A percentile compares a stretch with the other conserved stretches of the same genome.
phyloP scores from a whole-genome alignment of 306 rosid genomes.

The Begonia peltatifolia region DNA sequence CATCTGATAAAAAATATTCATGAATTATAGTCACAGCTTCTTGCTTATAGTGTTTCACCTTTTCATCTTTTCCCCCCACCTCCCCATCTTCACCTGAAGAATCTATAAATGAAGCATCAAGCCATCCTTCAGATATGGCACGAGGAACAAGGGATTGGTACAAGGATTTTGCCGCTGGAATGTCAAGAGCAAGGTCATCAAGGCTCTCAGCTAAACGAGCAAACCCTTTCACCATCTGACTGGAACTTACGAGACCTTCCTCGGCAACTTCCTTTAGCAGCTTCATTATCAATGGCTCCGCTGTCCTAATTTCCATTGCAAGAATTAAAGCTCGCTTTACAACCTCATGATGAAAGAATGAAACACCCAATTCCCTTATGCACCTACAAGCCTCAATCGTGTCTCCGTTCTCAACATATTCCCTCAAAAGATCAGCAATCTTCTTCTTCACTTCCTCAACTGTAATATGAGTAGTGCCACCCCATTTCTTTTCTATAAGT shows the following conservation, averaged over 20 bases:
- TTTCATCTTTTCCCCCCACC: constrained; percentile 40
- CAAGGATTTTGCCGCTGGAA: constrained; percentile 67
- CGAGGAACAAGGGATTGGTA: constrained; percentile 53
- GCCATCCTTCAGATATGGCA: constrained; percentile 91
- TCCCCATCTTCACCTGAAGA: constrained; percentile 47
- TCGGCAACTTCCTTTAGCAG: constrained; percentile 89
- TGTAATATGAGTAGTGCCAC: constrained; percentile 94
- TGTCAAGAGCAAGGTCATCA: constrained; percentile 95
- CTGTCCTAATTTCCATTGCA: constrained; percentile 68
- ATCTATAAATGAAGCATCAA: constrained; percentile 61
- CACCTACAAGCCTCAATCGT: constrained; percentile 89
- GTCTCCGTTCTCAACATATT: constrained; percentile 72
- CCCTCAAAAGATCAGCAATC: constrained; percentile 66
- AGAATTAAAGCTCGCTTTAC: constrained; percentile 83
- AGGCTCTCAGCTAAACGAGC: constrained; percentile 82
- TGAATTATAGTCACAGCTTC: constrained; percentile 82
- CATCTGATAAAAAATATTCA: constrained; percentile 88
- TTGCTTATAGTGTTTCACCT: constrained; percentile 56
- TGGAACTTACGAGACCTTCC: constrained; percentile 88
- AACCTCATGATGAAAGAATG: constrained; percentile 97
- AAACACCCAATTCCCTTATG: constrained; percentile 79
- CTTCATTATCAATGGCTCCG: constrained; percentile 55
- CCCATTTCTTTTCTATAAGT: constrained; percentile 93
- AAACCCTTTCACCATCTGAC: constrained; percentile 95
- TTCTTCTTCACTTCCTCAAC: constrained; percentile 93